A percentile compares a stretch with the other conserved stretches of the same genome.
Conservation (phyloP, 108 stramenopile species). For the Nitzschia inconspicua region DNA sequence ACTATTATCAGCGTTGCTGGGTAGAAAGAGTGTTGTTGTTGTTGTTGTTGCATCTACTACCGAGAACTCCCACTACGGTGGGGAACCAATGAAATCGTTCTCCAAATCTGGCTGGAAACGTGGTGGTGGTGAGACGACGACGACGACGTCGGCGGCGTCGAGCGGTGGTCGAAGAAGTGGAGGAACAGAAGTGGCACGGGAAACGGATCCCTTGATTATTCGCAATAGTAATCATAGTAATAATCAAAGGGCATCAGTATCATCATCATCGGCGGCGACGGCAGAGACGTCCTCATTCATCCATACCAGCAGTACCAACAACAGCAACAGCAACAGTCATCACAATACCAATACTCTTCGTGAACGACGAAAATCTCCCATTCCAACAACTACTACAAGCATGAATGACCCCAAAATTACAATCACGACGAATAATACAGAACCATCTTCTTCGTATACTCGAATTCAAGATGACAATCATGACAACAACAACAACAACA, state of each 20-base stretch:
- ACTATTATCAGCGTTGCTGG: too few species aligned
- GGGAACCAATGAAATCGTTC: conserved; percentile 32
- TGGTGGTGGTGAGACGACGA: conserved; percentile 8
- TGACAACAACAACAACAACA: too few species aligned
- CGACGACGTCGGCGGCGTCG: conserved; percentile 9
- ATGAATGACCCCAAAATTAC: conserved; percentile 3
- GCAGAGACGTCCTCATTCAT: not conserved
- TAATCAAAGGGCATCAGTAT: not conserved
- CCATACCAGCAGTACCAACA: not conserved
- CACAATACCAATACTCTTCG: too few species aligned
- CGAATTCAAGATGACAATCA: conserved; percentile 5
- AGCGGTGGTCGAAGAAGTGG: too few species aligned
- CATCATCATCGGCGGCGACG: conserved; percentile 3
- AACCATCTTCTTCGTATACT: conserved; percentile 10
- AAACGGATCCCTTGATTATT: conserved; percentile 23
- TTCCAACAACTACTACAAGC: not conserved
- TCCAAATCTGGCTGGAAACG: conserved; percentile 25
- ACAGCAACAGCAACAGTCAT: too few species aligned
- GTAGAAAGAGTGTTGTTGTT: too few species aligned
- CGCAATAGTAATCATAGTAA: conserved; percentile 10
- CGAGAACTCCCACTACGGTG: conserved; percentile 25
- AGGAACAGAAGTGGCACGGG: conserved; percentile 8
- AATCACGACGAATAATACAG: not conserved
- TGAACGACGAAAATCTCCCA: conserved; percentile 1
- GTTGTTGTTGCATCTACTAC: too few species aligned